Conservation (phyloP, 2,329 filamentous ascomycete species). For the Neopestalotiopsis sp. region DNA sequence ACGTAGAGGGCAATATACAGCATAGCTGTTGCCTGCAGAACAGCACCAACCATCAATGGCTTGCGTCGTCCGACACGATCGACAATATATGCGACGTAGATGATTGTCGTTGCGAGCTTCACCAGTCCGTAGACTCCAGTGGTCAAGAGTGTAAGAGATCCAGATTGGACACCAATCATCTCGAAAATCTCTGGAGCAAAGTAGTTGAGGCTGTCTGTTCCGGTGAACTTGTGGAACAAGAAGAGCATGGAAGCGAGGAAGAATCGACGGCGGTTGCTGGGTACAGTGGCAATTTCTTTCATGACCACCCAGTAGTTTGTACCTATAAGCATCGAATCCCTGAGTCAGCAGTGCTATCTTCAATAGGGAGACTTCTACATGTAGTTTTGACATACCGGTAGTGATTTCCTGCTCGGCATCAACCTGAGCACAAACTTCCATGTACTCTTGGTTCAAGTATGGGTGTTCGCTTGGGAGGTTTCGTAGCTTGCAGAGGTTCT, state of each 20-base stretch:
- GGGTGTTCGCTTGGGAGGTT: constrained; percentile 43
- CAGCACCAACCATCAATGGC: constrained; percentile 37
- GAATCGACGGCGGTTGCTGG: constrained; percentile 39
- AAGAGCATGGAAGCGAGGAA: constrained; percentile 42
- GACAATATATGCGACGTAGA: constrained; percentile 39
- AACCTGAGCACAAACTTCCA: constrained; percentile 42
- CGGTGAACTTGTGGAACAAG: constrained; percentile 48
- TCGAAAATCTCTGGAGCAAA: constrained; percentile 46
- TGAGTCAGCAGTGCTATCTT: constrained; percentile 23
- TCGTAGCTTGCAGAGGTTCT: constrained; percentile 44
- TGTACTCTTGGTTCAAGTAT: constrained; percentile 44
- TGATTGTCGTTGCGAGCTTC: constrained; percentile 37
- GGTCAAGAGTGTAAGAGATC: constrained; percentile 40
- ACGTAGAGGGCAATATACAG: constrained; percentile 40
- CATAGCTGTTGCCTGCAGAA: constrained; percentile 37
- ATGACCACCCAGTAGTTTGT: constrained; percentile 40
- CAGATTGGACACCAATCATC: constrained; percentile 42
- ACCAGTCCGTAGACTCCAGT: constrained; percentile 44
- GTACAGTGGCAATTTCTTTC: constrained; percentile 37
- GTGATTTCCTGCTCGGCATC: constrained; percentile 32
- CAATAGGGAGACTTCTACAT: neutral
- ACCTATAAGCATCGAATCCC: constrained; percentile 30
- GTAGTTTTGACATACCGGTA: neutral
- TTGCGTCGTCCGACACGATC: constrained; percentile 38
- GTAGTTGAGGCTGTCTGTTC: constrained; percentile 47